Evolutionary conservation across 176 grass and related monocot genomes (phyloP), one percentile per base, ranked within the genome.

Genomic region (Zea luxurians): DNA sequence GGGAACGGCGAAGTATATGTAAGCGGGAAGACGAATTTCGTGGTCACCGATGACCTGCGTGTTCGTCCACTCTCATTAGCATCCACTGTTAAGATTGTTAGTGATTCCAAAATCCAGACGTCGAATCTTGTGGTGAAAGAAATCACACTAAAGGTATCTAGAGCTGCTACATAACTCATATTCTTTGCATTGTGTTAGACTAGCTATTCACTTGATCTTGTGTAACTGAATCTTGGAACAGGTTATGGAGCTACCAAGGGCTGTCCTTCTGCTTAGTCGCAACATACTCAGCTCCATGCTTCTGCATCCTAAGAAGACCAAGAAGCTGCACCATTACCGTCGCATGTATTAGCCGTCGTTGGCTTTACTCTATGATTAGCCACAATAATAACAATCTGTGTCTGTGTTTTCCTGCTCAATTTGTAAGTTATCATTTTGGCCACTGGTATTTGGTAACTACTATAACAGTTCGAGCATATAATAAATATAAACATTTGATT

Each of bases 121-220:
- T 5, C 46, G 15, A n/a, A 86, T 5, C 65, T 86, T 1, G 78
- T 55, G 65, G 84, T 77, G 11, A 77, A 64, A 64, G 57, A 86
- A 12, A 4, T 57, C 20, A 4, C 10, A 27, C 65, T 57, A 4
- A 64, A 82, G 72, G 84, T 86, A 43, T 41, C 40, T 21, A 54
- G 7, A 38, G 13, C 3, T 10, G 0, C 8, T 10, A 10, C 2
- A 64, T 0, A 42, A n/a, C 37, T 17, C 15, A 66, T 15, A 17
- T 66, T 4, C 1, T 53, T 55, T 55, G 15, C 6, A n/a, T n/a
- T 55, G 0, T 55, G 38, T 1, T 40, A 40, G 2, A 27, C 8
- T 59, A 21, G 6, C 18, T 60, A 10, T 4, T 60, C 8, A 21
- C 8, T 60, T 21, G 15, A 0, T 50, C 3, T 1, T 58, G 2